These are phyloP conservation scores for Microbotryum intermedium DNA, from an alignment of 1,284 basidiomycete genomes.

Conservation along the genomic window DNA sequence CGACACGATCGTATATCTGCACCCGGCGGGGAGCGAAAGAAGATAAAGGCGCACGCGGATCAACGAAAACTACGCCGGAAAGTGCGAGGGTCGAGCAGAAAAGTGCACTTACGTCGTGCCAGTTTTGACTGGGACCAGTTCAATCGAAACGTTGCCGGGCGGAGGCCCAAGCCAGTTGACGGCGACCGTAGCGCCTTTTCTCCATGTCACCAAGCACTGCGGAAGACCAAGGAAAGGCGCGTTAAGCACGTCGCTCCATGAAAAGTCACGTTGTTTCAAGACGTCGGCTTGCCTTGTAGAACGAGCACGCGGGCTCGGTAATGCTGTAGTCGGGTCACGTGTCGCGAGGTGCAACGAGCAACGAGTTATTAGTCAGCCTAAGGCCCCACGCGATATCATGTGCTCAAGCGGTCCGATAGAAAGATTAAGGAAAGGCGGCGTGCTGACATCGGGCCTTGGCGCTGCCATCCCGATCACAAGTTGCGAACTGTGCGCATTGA, in stretches of 20 bases:
- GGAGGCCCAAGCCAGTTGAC: constrained; percentile 30
- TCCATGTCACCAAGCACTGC: constrained; percentile 27
- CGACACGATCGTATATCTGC: constrained; percentile 15
- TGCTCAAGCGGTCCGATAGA: background rate
- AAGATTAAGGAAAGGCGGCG: background rate
- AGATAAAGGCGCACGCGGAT: background rate
- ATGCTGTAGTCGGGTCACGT: constrained; percentile 7
- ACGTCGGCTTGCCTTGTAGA: constrained; percentile 10
- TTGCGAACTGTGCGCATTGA: too few relatives aligned
- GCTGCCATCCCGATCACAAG: too few relatives aligned
- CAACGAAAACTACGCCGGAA: background rate
- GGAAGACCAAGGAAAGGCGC: background rate
- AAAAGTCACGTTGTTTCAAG: background rate
- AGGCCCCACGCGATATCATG: background rate
- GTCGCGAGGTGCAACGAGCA: background rate
- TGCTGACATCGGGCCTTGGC: too few relatives aligned
- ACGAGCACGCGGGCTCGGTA: constrained; percentile 26
- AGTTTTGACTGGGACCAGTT: background rate
- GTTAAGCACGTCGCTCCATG: background rate
- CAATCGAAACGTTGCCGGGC: constrained; percentile 21
- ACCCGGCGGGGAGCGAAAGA: background rate
- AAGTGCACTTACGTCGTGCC: too few relatives aligned
- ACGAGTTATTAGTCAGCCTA: background rate
- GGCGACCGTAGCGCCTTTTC: constrained; percentile 17
- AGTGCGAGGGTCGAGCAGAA: background rate